These are phyloP conservation scores for Fusarium virguliforme DNA, from an alignment of 2,329 filamentous ascomycete genomes.

Conservation along the genomic window DNA sequence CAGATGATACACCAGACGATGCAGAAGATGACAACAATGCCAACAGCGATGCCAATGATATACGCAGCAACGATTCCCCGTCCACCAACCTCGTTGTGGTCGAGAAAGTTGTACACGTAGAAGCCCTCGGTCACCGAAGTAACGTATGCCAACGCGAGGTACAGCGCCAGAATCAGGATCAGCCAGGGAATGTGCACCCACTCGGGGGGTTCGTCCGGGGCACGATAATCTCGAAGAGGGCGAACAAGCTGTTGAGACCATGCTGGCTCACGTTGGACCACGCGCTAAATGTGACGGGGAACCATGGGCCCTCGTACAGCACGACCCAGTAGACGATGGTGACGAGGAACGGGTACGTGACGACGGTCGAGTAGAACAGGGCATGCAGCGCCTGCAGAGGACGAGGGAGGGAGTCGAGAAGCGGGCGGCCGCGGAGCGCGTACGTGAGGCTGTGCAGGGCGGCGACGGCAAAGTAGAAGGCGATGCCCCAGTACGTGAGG, in stretches of 20 bases:
- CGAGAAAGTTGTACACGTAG: slow-evolving; percentile 86
- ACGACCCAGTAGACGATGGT: slow-evolving; percentile 80
- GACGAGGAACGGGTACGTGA: slow-evolving; percentile 78
- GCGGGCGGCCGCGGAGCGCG: slow-evolving; percentile 66
- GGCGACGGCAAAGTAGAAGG: slow-evolving; percentile 82
- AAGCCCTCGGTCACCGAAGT: slow-evolving; percentile 79
- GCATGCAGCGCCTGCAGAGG: slow-evolving; percentile 76
- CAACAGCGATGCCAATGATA: slow-evolving; percentile 72
- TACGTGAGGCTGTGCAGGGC: slow-evolving; percentile 80
- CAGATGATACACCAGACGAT: slow-evolving; percentile 67
- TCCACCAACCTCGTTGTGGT: slow-evolving; percentile 70
- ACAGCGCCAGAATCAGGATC: slow-evolving; percentile 79
- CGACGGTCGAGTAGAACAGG: slow-evolving; percentile 75
- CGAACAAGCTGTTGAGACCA: slow-evolving; percentile 80
- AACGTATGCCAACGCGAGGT: slow-evolving; percentile 82
- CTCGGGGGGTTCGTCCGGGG: slow-evolving; percentile 74
- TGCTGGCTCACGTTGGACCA: slow-evolving; percentile 83
- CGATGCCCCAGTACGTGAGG: slow-evolving; percentile 86
- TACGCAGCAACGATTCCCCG: slow-evolving; percentile 73
- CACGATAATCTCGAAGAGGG: slow-evolving; percentile 81
- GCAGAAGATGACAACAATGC: slow-evolving; percentile 68
- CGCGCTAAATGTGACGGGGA: slow-evolving; percentile 64
- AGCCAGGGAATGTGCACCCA: slow-evolving; percentile 79
- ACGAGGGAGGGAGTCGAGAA: slow-evolving; percentile 74
- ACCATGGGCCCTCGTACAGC: slow-evolving; percentile 70